Evolutionary conservation across 805 yeast genomes (phyloP).

Genomic region (Ascoidea asiatica): DNA sequence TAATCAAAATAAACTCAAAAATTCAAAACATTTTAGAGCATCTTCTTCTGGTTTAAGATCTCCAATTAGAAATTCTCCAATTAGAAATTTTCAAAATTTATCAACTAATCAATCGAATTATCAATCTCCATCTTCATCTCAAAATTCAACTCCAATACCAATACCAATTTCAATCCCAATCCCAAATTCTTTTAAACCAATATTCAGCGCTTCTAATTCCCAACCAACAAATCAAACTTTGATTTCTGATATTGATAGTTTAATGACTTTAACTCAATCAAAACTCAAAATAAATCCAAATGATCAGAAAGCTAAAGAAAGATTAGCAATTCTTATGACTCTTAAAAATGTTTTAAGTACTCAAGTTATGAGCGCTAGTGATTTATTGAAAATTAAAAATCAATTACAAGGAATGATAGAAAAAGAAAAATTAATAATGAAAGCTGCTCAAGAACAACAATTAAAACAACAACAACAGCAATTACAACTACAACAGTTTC

Average conservation of each 20-base stretch:
- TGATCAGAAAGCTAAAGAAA: constrained; percentile 14
- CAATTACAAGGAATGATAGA: constrained; percentile 25
- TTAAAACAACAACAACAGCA: neutral
- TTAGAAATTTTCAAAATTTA: neutral
- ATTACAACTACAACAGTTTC: neutral
- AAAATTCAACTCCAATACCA: neutral
- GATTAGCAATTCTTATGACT: constrained; percentile 6
- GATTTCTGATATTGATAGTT: constrained; percentile 21
- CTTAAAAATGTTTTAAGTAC: constrained; percentile 10
- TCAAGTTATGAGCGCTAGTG: constrained; percentile 21
- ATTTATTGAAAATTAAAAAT: constrained; percentile 24
- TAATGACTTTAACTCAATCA: constrained; percentile 20
- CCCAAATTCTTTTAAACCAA: no score
- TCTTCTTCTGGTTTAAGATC: neutral
- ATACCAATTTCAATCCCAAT: neutral
- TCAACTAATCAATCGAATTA: no score
- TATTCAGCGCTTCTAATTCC: no score
- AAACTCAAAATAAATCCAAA: constrained; percentile 18
- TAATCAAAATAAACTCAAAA: neutral
- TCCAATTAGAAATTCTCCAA: neutral
- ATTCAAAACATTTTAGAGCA: neutral
- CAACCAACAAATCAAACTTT: constrained; percentile 16
- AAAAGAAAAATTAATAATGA: constrained; percentile 13
- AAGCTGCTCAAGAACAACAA: neutral
- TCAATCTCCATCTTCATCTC: neutral